Base-by-base conservation (phyloP, 352 stramenopile species). In the Phytophthora cryptogea region DNA sequence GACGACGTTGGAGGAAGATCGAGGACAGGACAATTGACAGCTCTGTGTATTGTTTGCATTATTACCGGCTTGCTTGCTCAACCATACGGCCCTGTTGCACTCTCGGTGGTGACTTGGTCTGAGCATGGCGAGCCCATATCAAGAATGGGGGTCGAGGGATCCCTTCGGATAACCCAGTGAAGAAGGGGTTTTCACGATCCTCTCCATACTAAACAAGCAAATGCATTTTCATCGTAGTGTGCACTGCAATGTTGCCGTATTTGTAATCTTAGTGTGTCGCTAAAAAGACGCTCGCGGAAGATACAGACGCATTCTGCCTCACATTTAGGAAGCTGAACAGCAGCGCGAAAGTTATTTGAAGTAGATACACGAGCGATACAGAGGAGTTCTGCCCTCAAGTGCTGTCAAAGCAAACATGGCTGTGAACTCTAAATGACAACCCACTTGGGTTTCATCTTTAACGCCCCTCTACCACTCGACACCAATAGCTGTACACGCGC, bases 101-200 rank as follows among this genome's bases (percentile, higher is more conserved):
- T 71, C 13, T 65, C 39, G 27, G 52, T 65, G 56, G 60, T 32
- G 37, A 75, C 57, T 56, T 66, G 62, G 52, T 63, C 62, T 58
- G 45, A 65, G 57, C 62, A 55, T 54, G 27, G 57, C 27, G 45
- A 69, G 66, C 66, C 66, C 13, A 75, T 44, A 75, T 49, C 35
- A 40, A 75, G 66, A 54, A 75, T 52, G 62, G 62, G 66, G 59
- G 57, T 75, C 57, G 56, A 75, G 66, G 66, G 66, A 75, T 75
- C 66, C 50, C 62, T 75, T 72, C 53, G 62, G 62, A 75, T 66
- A 1, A 63, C 8, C 42, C 20, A 28, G 60, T 74, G 66, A 75
- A 72, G 57, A 75, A 75, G 66, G 66, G 66, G 66, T 75, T 75
- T 75, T 75, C 66, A 75, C 46, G 57, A 75, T 72, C 54, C 62